Conservation (phyloP, 2,329 filamentous ascomycete species). For the Fusarium stilboides region DNA sequence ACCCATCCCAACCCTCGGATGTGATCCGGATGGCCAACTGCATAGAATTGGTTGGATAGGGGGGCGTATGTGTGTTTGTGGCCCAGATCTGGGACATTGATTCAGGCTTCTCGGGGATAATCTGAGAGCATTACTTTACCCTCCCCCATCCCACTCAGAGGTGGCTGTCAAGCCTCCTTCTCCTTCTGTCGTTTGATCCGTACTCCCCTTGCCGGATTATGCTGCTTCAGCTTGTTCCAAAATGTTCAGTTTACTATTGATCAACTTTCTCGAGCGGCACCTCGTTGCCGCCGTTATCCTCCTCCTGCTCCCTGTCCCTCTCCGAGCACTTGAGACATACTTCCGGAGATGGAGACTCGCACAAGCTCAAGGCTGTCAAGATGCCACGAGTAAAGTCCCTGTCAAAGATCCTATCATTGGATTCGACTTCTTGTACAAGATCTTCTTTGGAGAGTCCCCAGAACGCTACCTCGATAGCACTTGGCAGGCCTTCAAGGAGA, state of each 20-base stretch:
- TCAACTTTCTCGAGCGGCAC: constrained; percentile 38
- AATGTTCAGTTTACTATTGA: constrained; percentile 39
- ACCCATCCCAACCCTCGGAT: constrained; percentile 16
- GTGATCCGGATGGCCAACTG: constrained; percentile 4
- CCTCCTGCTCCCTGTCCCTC: constrained; percentile 37
- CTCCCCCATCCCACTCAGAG: constrained; percentile 30
- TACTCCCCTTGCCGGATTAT: constrained; percentile 15
- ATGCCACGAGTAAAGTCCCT: constrained; percentile 40
- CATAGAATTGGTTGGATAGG: constrained; percentile 1
- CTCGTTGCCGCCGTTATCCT: constrained; percentile 37
- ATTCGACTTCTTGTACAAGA: constrained; percentile 55
- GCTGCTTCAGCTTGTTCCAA: constrained; percentile 5
- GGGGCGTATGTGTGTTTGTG: constrained; percentile 33
- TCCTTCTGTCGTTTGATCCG: neutral
- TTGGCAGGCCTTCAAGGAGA: constrained; percentile 46
- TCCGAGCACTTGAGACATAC: constrained; percentile 29
- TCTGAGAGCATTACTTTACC: constrained; percentile 44
- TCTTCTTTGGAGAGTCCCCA: constrained; percentile 46
- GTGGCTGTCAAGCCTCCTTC: constrained; percentile 34
- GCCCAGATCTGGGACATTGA: constrained; percentile 49
- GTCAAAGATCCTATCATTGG: constrained; percentile 54
- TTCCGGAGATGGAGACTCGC: constrained; percentile 37
- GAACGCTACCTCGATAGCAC: constrained; percentile 52
- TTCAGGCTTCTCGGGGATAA: constrained; percentile 47
- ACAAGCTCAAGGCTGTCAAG: constrained; percentile 44